Percentiles rank a stretch among this genome's conserved stretches.
These are phyloP conservation scores for Scheffersomyces quercinus DNA, from an alignment of 1,139 yeast genomes.

Conservation along the genomic window DNA sequence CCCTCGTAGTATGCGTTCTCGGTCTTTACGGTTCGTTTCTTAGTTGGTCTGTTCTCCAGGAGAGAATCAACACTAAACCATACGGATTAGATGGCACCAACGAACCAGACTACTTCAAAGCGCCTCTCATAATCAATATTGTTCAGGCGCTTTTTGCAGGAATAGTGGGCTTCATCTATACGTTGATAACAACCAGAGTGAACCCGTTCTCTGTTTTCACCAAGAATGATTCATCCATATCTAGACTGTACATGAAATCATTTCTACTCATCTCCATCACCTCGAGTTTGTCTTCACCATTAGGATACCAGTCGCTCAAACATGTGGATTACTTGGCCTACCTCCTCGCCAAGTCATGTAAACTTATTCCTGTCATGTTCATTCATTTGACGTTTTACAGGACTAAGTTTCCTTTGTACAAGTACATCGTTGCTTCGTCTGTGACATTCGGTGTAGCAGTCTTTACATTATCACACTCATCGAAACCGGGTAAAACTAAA, in stretches of 20 bases:
- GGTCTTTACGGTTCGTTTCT: slow-evolving; percentile 86
- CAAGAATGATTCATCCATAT: slow-evolving; percentile 19
- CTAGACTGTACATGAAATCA: slow-evolving; percentile 29
- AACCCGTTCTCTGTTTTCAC: slow-evolving; percentile 34
- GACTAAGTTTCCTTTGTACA: slow-evolving; percentile 70
- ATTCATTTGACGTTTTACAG: slow-evolving; percentile 77
- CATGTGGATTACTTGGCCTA: slow-evolving; percentile 87
- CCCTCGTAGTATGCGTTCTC: slow-evolving; percentile 54
- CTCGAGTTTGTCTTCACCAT: slow-evolving; percentile 79
- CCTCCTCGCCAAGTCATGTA: slow-evolving; percentile 89
- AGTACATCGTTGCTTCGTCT: slow-evolving; percentile 70
- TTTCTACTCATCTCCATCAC: slow-evolving; percentile 70
- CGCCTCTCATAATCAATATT: slow-evolving; percentile 74
- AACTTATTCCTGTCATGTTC: slow-evolving; percentile 86
- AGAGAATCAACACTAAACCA: slow-evolving; percentile 76
- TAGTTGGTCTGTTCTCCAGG: slow-evolving; percentile 91
- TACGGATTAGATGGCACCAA: slow-evolving; percentile 51
- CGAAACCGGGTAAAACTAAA: slow-evolving; percentile 8
- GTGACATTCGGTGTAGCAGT: slow-evolving; percentile 82
- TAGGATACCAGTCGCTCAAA: slow-evolving; percentile 70
- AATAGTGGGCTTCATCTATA: slow-evolving; percentile 63
- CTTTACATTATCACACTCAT: slow-evolving; percentile 59
- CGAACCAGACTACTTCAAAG: slow-evolving; percentile 58
- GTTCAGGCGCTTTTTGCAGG: slow-evolving; percentile 76
- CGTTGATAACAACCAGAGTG: slow-evolving; percentile 33